Evolutionary conservation across 1,284 basidiomycete genomes (phyloP).

Genomic region (Rhodotorula sp.): DNA sequence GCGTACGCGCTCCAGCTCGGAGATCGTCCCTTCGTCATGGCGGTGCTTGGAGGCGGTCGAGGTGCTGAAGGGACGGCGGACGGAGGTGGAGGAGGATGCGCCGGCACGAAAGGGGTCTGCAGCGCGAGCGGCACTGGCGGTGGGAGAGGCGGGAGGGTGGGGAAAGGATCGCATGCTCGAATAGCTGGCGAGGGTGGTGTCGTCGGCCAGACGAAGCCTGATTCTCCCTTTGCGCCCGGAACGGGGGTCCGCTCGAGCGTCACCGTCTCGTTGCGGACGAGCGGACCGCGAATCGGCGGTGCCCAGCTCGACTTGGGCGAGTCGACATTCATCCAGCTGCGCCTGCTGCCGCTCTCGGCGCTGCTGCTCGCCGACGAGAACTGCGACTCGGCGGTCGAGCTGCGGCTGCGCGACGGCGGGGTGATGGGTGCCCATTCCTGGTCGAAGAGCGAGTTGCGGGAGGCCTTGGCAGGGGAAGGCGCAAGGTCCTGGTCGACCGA

Average conservation of each 20-base stretch:
- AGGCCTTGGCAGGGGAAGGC: background rate
- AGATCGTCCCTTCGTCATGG: no score
- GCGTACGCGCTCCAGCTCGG: no score
- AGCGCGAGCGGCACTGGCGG: background rate
- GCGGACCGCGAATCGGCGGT: background rate
- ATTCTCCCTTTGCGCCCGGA: background rate
- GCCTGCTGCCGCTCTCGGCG: background rate
- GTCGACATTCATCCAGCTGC: constrained; percentile 26
- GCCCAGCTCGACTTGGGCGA: background rate
- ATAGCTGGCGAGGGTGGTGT: constrained; percentile 3
- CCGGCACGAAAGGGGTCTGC: background rate
- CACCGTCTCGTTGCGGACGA: constrained; percentile 2
- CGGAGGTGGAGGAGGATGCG: background rate
- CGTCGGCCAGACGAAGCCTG: background rate
- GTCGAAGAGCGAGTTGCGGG: constrained; percentile 27
- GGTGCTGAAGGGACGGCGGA: background rate
- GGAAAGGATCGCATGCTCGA: background rate
- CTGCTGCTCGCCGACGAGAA: constrained; percentile 3
- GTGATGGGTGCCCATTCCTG: constrained; percentile 28
- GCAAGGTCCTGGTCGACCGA: background rate
- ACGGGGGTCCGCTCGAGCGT: constrained; percentile 11
- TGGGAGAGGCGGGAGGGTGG: background rate
- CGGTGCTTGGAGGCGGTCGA: background rate
- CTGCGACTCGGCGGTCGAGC: constrained; percentile 16
- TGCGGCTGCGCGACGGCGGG: constrained; percentile 23